phyloP scores from a whole-genome alignment of 192 early-diverging fungal genomes.

The Haplosporangium gracile region DNA sequence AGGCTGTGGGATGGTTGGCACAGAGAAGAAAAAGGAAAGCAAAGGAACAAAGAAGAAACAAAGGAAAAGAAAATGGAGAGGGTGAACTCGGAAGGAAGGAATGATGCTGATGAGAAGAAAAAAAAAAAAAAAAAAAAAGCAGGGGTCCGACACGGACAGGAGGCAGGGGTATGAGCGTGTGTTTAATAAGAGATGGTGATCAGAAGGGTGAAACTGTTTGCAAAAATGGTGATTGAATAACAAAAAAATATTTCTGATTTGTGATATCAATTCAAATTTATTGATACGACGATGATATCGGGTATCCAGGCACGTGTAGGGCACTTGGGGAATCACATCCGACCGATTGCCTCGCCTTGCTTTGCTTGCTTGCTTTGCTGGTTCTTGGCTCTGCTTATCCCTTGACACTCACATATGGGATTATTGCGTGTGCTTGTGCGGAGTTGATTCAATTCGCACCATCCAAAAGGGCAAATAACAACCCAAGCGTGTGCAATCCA shows the following conservation, averaged over 20 bases:
- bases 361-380: too few species aligned
- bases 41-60: background rate
- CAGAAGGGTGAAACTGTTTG: background rate
- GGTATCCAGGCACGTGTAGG: constrained; percentile 1
- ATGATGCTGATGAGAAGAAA: too few species aligned
- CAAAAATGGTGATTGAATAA: background rate
- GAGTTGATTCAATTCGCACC: background rate
- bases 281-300: background rate
- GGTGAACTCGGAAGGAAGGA: too few species aligned
- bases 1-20: background rate
- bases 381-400: too few species aligned
- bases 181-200: background rate
- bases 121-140: too few species aligned
- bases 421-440: background rate
- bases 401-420: too few species aligned
- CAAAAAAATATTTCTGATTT: background rate
- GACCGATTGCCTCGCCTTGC: too few species aligned
- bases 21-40: background rate
- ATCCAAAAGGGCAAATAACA: background rate
- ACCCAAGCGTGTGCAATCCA: background rate
- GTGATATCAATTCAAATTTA: background rate
- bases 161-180: too few species aligned
- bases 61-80: background rate
- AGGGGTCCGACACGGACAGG: too few species aligned
- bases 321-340: background rate